Base-by-base conservation (phyloP, 129 eudicot genomes). In the Escallonia herrerae region DNA sequence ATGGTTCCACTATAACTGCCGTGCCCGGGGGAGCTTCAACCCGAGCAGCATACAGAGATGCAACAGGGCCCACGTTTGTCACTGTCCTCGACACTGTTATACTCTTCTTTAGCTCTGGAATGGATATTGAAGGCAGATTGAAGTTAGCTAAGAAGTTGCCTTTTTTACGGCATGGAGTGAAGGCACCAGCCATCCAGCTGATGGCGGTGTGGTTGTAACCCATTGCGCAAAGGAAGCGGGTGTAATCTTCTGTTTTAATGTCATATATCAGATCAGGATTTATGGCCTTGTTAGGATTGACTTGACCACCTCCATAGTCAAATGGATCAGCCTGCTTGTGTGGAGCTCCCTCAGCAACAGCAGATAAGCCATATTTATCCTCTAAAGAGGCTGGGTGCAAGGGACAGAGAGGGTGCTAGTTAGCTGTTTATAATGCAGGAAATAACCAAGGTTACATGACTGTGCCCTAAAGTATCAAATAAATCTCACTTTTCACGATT, bases 241-340 rank as follows among this genome's bases (percentile, higher is more conserved):
- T 62, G 58, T 80, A 78, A 39, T 84, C 90, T 40, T 12, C 43
- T 61, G 64, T 55, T 49, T 51, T 56, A 56, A 74, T 70, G 65
- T 84, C 72, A 48, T 67, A 84, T 39, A 84, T 9, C 10, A 84
- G 83, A 49, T 86, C 90, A 0, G 90, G 90, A 67, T 81, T 69
- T 15, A 68, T 48, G 41, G 90, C 84, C 55, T 61, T 80, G 77
- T 77, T 74, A 45, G 90, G 83, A 50, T 74, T 44, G 4, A 84
- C 69, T 33, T 80, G 86, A n/a, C 83, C 90, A 8, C 81, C 83
- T 53, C 90, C 90, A 40, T 80, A 84, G 70, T 84, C 83, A 14
- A 84, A 84, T 6, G 86, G 86, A 43, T 84, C 84, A 3, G 81
- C 86, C 54, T 39, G 72, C 74, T 83, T 80, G 79, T 80, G 70